Percentiles rank a stretch among this genome's conserved stretches.
Evolutionary conservation across 1,284 basidiomycete genomes (phyloP).

Genomic region (Chiua sp.): DNA sequence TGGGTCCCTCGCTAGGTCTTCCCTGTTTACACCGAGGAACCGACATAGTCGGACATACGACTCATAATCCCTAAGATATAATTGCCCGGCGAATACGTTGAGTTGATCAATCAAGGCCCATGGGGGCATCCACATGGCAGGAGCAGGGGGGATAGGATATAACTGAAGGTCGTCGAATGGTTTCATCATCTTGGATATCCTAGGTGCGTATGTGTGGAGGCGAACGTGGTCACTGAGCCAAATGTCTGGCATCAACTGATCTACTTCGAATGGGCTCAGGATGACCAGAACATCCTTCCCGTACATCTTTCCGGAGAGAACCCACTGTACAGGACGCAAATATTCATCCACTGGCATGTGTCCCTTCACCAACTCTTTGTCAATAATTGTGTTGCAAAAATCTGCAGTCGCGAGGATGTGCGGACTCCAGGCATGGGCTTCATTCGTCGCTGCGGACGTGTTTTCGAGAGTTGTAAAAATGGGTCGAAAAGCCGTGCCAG

Average conservation of each 20-base stretch:
- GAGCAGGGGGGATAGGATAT: constrained; percentile 36
- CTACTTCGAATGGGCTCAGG: constrained; percentile 49
- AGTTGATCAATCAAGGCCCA: constrained; percentile 4
- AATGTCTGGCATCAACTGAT: constrained; percentile 44
- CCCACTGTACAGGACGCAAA: constrained; percentile 48
- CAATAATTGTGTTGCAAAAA: too few relatives aligned
- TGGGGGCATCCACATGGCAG: neutral
- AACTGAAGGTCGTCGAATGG: constrained; percentile 44
- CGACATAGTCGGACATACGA: too few relatives aligned
- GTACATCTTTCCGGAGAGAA: constrained; percentile 32
- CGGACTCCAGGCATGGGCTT: constrained; percentile 13
- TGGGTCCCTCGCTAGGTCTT: too few relatives aligned
- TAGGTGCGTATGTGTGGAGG: constrained; percentile 48
- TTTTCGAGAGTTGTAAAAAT: constrained; percentile 10
- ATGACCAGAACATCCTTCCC: constrained; percentile 32
- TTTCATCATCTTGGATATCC: constrained; percentile 38
- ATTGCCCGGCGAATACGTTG: constrained; percentile 35
- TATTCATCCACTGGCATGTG: constrained; percentile 40
- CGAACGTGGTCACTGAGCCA: constrained; percentile 37
- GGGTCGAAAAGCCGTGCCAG: constrained; percentile 1
- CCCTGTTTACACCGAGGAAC: too few relatives aligned
- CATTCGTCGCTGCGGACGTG: neutral
- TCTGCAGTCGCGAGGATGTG: constrained; percentile 31
- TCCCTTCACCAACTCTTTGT: too few relatives aligned
- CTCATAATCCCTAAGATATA: neutral